These are phyloP conservation scores for Alternaria alternata DNA, from an alignment of 2,329 filamentous ascomycete species.

Conservation along the genomic window DNA sequence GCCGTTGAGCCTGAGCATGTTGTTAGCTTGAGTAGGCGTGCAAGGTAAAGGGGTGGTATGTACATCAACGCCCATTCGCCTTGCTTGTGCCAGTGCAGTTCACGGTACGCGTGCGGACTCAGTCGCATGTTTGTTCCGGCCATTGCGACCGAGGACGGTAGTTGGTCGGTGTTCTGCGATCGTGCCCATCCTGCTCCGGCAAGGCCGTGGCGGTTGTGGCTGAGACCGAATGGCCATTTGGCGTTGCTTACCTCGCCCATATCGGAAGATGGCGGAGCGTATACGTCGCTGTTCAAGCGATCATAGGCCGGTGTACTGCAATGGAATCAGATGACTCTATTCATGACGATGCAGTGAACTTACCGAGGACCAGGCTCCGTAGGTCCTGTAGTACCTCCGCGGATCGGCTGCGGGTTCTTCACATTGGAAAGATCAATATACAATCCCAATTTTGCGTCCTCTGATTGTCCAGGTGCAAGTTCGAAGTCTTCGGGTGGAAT, in stretches of 20 bases:
- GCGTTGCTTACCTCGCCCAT: constrained; percentile 50
- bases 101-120: constrained; percentile 62
- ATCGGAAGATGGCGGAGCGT: constrained; percentile 51
- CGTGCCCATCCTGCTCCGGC: constrained; percentile 53
- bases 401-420: no score
- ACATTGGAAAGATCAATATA: constrained; percentile 47
- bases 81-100: constrained; percentile 70
- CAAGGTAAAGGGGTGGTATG: background rate
- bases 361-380: no score
- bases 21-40: background rate
- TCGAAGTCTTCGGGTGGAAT: constrained; percentile 48
- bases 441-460: constrained; percentile 49
- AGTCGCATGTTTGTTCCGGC: constrained; percentile 55
- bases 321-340: no score
- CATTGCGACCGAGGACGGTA: constrained; percentile 53
- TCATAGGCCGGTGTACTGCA: constrained; percentile 38
- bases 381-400: no score
- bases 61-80: constrained; percentile 61
- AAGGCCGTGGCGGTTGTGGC: constrained; percentile 52
- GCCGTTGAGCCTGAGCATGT: constrained; percentile 53
- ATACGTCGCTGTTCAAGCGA: constrained; percentile 52
- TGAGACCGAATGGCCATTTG: constrained; percentile 55
- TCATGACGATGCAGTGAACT: rapidly evolving
- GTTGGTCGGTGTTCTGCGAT: constrained; percentile 50
- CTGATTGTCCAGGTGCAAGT: constrained; percentile 48